Conservation (phyloP, 2,329 filamentous ascomycete genomes). For the Cercospora sp. region DNA sequence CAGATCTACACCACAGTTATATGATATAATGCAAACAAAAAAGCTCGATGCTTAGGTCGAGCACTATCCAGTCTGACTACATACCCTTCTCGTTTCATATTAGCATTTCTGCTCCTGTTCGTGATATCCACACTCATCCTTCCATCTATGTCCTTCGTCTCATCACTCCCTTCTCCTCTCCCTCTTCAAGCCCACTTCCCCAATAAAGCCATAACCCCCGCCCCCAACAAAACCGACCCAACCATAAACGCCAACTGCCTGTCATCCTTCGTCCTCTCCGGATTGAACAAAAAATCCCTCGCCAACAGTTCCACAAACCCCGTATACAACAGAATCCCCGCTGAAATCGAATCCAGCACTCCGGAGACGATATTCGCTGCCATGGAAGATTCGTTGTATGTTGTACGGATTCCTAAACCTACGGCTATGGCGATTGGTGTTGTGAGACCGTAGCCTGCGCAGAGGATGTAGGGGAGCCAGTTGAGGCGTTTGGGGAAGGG, state of each 20-base stretch:
- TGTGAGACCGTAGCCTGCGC: slow-evolving; percentile 68
- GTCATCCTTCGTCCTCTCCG: slow-evolving; percentile 88
- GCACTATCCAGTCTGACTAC: background rate
- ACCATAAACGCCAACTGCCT: slow-evolving; percentile 91
- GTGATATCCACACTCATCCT: too few species aligned
- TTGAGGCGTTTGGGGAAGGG: slow-evolving; percentile 70
- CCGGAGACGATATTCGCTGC: slow-evolving; percentile 78
- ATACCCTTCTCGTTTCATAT: background rate
- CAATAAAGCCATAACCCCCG: slow-evolving; percentile 73
- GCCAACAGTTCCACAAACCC: slow-evolving; percentile 51
- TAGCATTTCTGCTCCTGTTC: background rate
- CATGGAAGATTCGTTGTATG: slow-evolving; percentile 61
- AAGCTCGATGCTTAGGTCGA: background rate
- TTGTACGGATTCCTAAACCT: slow-evolving; percentile 71
- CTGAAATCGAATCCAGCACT: slow-evolving; percentile 83
- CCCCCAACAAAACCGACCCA: slow-evolving; percentile 74
- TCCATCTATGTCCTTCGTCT: background rate
- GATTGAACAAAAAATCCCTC: slow-evolving; percentile 59
- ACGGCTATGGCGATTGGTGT: slow-evolving; percentile 84
- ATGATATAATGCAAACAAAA: background rate
- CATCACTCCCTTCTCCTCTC: slow-evolving; percentile 31
- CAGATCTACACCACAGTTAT: too few species aligned
- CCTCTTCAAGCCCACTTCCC: slow-evolving; percentile 74
- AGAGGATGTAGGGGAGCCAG: slow-evolving; percentile 76
- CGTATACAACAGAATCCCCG: slow-evolving; percentile 71